Conservation (phyloP, 2,329 filamentous ascomycete genomes). For the Fusarium graminum region DNA sequence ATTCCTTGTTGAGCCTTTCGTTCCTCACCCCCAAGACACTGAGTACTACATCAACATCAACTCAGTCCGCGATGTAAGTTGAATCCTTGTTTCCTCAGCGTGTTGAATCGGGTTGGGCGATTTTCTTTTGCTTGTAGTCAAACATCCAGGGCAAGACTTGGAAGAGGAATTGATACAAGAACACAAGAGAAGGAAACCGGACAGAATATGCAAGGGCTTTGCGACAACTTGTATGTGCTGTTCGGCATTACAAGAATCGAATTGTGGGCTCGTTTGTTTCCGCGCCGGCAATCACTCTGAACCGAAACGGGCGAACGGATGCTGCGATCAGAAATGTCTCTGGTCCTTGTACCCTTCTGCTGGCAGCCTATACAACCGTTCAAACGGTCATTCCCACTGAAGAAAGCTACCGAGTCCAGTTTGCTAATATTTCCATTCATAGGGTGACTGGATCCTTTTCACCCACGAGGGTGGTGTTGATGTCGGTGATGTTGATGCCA, state of each 20-base stretch:
- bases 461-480: slow-evolving; percentile 99
- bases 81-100: slow-evolving; percentile 43
- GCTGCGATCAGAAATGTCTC: slow-evolving; percentile 50
- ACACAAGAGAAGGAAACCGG: slow-evolving; percentile 17
- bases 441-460: slow-evolving; percentile 99
- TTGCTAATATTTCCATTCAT: slow-evolving; percentile 47
- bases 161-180: slow-evolving; percentile 4
- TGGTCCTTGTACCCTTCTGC: slow-evolving; percentile 32
- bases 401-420: slow-evolving; percentile 3
- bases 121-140: slow-evolving; percentile 1
- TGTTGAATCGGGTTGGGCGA: slow-evolving; percentile 22
- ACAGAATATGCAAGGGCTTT: slow-evolving; percentile 20
- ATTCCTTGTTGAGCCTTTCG: slow-evolving; percentile 98
- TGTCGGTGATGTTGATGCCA: slow-evolving; percentile 98
- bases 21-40: slow-evolving; percentile 92
- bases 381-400: slow-evolving; percentile 16
- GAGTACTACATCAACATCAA: slow-evolving; percentile 99
- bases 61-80: slow-evolving; percentile 97
- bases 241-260: slow-evolving; percentile 36
- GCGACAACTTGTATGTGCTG: slow-evolving; percentile 40
- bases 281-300: slow-evolving; percentile 47
- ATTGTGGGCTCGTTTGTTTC: slow-evolving; percentile 46
- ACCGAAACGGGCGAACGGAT: slow-evolving; percentile 57
- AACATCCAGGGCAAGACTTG: not conserved
- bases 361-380: slow-evolving; percentile 19